Conservation (phyloP, 2,329 filamentous ascomycete genomes). For the Fusarium citri region DNA sequence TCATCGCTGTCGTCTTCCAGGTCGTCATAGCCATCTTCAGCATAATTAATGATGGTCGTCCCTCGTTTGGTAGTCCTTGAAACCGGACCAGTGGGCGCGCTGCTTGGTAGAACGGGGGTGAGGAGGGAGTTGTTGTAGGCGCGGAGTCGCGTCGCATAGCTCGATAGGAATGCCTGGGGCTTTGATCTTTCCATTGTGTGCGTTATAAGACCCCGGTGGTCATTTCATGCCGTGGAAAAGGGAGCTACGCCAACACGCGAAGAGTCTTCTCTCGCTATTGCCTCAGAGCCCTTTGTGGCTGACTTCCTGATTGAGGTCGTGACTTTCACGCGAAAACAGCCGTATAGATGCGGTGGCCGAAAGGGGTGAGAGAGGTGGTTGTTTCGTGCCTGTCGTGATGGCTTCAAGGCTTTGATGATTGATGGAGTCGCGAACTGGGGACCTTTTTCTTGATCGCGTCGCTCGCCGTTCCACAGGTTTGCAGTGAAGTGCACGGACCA, state of each 20-base stretch:
- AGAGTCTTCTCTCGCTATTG: slow-evolving; percentile 26
- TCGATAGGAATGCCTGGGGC: slow-evolving; percentile 90
- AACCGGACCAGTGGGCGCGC: slow-evolving; percentile 71
- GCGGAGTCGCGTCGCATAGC: slow-evolving; percentile 90
- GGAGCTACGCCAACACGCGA: slow-evolving; percentile 41
- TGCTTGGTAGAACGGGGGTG: slow-evolving; percentile 82
- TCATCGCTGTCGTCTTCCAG: slow-evolving; percentile 79
- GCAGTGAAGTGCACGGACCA: slow-evolving; percentile 33
- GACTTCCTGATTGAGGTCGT: background rate
- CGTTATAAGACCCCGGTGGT: slow-evolving; percentile 38
- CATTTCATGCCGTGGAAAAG: slow-evolving; percentile 49
- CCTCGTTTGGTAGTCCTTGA: slow-evolving; percentile 96
- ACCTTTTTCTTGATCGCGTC: slow-evolving; percentile 51
- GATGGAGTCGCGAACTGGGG: slow-evolving; percentile 46
- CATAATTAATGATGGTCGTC: slow-evolving; percentile 96
- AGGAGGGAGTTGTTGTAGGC: slow-evolving; percentile 92
- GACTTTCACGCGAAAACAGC: slow-evolving; percentile 12
- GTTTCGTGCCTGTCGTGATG: slow-evolving; percentile 38
- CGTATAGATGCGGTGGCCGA: background rate
- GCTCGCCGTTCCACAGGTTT: slow-evolving; percentile 39
- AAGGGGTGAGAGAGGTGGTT: slow-evolving; percentile 19
- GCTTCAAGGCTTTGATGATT: slow-evolving; percentile 37
- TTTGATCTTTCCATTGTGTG: slow-evolving; percentile 63
- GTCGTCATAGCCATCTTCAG: slow-evolving; percentile 94
- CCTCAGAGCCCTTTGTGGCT: slow-evolving; percentile 2